Evolutionary conservation across 176 grass and related monocot genomes (phyloP).

Genomic region (Tillandsia leiboldiana): DNA sequence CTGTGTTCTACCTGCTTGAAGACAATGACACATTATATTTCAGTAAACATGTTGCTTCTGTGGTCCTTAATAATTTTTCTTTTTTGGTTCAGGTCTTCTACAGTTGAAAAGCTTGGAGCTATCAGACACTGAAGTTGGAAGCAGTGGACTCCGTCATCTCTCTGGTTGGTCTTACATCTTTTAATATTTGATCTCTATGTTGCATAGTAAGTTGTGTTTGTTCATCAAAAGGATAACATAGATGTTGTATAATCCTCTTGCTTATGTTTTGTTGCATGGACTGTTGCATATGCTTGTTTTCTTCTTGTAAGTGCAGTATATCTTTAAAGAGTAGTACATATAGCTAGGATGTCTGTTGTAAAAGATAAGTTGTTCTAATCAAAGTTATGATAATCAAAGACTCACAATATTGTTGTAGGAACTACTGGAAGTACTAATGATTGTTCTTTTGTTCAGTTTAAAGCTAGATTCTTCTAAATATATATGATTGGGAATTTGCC

Average conservation of each 20-base stretch:
- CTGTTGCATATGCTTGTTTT: too few relatives aligned
- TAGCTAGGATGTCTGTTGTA: too few relatives aligned
- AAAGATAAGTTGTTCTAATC: too few relatives aligned
- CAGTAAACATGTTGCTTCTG: background rate
- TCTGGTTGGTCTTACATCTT: slow-evolving; percentile 52
- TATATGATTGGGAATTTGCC: too few relatives aligned
- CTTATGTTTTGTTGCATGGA: background rate
- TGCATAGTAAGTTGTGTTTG: background rate
- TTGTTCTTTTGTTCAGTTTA: too few relatives aligned
- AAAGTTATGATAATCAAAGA: too few relatives aligned
- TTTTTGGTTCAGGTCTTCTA: slow-evolving; percentile 47
- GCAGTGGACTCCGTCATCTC: slow-evolving; percentile 83
- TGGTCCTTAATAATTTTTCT: background rate
- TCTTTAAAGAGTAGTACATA: too few relatives aligned
- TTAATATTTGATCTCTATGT: slow-evolving; percentile 12
- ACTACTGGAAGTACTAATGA: too few relatives aligned
- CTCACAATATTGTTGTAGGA: too few relatives aligned
- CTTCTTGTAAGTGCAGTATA: too few relatives aligned
- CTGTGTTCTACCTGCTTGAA: background rate
- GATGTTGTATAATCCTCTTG: background rate
- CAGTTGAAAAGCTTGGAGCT: slow-evolving; percentile 71
- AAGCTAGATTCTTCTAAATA: too few relatives aligned
- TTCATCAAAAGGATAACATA: slow-evolving; percentile 5
- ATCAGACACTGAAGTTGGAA: slow-evolving; percentile 81
- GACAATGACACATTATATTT: background rate